These are phyloP conservation scores for Leptomonas seymouri DNA, from an alignment of 208 protist genomes.

Conservation along the genomic window DNA sequence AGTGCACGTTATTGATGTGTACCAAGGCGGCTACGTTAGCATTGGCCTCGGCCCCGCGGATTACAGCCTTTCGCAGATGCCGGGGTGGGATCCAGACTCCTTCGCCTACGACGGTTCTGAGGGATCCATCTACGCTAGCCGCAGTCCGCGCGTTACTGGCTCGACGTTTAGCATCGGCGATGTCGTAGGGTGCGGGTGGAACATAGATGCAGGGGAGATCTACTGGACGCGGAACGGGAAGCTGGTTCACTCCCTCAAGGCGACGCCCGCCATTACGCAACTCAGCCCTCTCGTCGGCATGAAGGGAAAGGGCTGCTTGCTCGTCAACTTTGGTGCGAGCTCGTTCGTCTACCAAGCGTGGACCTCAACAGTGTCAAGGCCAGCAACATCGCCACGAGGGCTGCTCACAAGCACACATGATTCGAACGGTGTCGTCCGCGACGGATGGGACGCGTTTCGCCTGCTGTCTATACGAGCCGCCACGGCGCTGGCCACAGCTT, in stretches of 20 bases:
- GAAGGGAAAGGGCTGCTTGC: constrained; percentile 68
- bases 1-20: constrained; percentile 77
- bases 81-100: constrained; percentile 79
- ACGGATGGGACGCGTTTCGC: constrained; percentile 81
- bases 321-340: constrained; percentile 84
- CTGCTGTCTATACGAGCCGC: constrained; percentile 73
- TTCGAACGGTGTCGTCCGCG: constrained; percentile 14
- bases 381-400: background rate
- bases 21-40: constrained; percentile 54
- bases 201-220: constrained; percentile 48
- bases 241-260: constrained; percentile 43
- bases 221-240: constrained; percentile 91
- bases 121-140: constrained; percentile 69
- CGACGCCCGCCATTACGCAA: constrained; percentile 20
- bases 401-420: constrained; percentile 1
- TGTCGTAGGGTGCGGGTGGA: constrained; percentile 89
- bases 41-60: constrained; percentile 79
- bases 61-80: constrained; percentile 82
- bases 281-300: constrained; percentile 81
- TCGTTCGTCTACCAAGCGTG: constrained; percentile 55
- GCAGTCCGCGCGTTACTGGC: constrained; percentile 49
- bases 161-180: constrained; percentile 75
- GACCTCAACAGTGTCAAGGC: background rate
- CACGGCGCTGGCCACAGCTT: constrained; percentile 40
- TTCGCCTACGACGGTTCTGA: constrained; percentile 79